phyloP scores from a whole-genome alignment of 768 basidiomycete genomes.

The Termitomyces sp. region DNA sequence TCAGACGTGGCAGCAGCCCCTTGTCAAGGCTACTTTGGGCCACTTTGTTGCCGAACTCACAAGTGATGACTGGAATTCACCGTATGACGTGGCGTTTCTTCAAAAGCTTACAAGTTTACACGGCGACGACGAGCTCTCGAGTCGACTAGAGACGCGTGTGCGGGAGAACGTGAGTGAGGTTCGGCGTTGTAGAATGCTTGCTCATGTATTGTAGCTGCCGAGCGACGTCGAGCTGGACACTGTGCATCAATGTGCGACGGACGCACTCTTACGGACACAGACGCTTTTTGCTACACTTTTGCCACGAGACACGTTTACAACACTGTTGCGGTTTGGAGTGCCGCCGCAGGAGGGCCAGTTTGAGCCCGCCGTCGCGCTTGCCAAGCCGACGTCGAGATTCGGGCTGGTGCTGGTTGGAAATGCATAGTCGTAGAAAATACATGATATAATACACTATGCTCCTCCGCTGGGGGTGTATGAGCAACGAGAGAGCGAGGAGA shows the following conservation, averaged over 20 bases:
- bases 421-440: slow-evolving; percentile 7
- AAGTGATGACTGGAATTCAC: slow-evolving; percentile 20
- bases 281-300: slow-evolving; percentile 56
- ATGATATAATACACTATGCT: slow-evolving; percentile 39
- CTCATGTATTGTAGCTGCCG: slow-evolving; percentile 13
- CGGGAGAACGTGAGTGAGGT: slow-evolving; percentile 7
- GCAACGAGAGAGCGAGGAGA: slow-evolving; percentile 4
- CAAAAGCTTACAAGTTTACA: slow-evolving; percentile 32
- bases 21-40: slow-evolving; percentile 32
- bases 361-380: slow-evolving; percentile 55
- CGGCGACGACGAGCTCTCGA: slow-evolving; percentile 17
- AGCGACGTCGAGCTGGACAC: slow-evolving; percentile 6
- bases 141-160: slow-evolving; percentile 22
- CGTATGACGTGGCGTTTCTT: slow-evolving; percentile 47
- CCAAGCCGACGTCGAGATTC: slow-evolving; percentile 70
- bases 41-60: slow-evolving; percentile 31
- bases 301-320: slow-evolving; percentile 36
- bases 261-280: slow-evolving; percentile 52
- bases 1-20: slow-evolving; percentile 23
- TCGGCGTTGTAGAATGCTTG: background rate
- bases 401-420: slow-evolving; percentile 72
- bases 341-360: slow-evolving; percentile 49
- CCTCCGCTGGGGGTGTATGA: slow-evolving; percentile 54
- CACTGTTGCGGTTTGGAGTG: slow-evolving; percentile 46
- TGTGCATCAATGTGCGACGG: slow-evolving; percentile 21